Percentiles rank a stretch among this genome's conserved stretches.
phyloP scores from a whole-genome alignment of 371 early-diverging fungal species.

The Apophysomyces sp. region DNA sequence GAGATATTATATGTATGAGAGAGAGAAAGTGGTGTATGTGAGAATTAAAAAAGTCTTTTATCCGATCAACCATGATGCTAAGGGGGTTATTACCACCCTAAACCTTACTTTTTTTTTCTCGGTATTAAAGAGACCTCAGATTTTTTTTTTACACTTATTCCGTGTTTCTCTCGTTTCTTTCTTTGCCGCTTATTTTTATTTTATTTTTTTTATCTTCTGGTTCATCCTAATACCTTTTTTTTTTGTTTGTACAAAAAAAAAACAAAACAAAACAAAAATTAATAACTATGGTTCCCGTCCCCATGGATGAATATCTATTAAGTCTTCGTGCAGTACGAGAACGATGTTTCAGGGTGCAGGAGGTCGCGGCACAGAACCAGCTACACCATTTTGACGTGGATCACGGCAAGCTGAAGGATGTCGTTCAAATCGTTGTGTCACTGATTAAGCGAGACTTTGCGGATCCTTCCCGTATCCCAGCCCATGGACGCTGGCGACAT shows the following conservation, averaged over 20 bases:
- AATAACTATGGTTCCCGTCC: constrained; percentile 16
- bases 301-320: constrained; percentile 51
- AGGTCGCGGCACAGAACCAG: constrained; percentile 51
- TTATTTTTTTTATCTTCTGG: background rate
- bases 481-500: constrained; percentile 89
- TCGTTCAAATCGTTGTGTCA: constrained; percentile 67
- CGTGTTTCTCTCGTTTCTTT: background rate
- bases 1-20: background rate
- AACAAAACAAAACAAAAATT: background rate
- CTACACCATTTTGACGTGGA: constrained; percentile 77
- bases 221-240: background rate
- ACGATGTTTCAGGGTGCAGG: constrained; percentile 67
- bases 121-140: background rate
- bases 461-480: constrained; percentile 69
- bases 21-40: too few species aligned
- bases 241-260: too few species aligned
- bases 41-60: background rate
- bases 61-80: background rate
- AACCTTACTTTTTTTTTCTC: background rate
- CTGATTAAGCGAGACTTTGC: constrained; percentile 76
- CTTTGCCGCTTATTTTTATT: background rate
- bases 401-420: constrained; percentile 59
- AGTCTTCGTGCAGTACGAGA: constrained; percentile 81
- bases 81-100: background rate
- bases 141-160: background rate